Percentiles rank a stretch among this genome's conserved stretches.
Conservation (phyloP, 805 yeast genomes). For the Cyberlindnera mycetangii region DNA sequence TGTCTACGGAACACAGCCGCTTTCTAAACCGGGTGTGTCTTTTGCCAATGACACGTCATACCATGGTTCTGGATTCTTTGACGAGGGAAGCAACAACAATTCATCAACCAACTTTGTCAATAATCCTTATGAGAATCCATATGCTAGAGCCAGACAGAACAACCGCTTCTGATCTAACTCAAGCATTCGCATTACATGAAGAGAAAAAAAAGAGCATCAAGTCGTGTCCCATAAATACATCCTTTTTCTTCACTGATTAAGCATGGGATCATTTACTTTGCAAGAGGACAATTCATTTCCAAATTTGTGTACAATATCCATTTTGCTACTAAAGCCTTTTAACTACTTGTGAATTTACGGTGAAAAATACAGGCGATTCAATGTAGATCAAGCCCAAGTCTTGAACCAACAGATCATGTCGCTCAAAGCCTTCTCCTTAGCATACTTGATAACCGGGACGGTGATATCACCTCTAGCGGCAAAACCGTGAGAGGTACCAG, state of each 20-base stretch:
- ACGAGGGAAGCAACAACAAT: background rate
- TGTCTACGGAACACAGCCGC: constrained; percentile 23
- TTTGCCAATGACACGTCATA: constrained; percentile 21
- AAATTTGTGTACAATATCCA: background rate
- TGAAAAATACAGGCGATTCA: background rate
- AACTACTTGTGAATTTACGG: no score
- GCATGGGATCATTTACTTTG: background rate
- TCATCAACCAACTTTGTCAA: constrained; percentile 9
- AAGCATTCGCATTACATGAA: background rate
- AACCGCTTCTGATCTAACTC: constrained; percentile 1
- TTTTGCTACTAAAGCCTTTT: background rate
- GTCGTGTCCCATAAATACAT: background rate
- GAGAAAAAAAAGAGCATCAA: background rate
- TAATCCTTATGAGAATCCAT: constrained; percentile 25
- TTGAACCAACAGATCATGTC: constrained; percentile 34
- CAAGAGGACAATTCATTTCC: background rate
- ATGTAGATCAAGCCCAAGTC: background rate
- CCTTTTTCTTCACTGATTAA: background rate
- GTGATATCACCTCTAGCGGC: constrained; percentile 72
- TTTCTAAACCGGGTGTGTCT: constrained; percentile 22
- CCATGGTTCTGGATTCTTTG: constrained; percentile 21
- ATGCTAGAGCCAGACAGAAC: constrained; percentile 24
- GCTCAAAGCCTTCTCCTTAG: constrained; percentile 60
- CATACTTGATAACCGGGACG: constrained; percentile 52
- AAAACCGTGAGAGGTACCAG: constrained; percentile 73